Evolutionary conservation across 1,284 basidiomycete genomes (phyloP), one percentile per base, ranked within the genome.

Genomic region (Tetrapyrgos nigripes): DNA sequence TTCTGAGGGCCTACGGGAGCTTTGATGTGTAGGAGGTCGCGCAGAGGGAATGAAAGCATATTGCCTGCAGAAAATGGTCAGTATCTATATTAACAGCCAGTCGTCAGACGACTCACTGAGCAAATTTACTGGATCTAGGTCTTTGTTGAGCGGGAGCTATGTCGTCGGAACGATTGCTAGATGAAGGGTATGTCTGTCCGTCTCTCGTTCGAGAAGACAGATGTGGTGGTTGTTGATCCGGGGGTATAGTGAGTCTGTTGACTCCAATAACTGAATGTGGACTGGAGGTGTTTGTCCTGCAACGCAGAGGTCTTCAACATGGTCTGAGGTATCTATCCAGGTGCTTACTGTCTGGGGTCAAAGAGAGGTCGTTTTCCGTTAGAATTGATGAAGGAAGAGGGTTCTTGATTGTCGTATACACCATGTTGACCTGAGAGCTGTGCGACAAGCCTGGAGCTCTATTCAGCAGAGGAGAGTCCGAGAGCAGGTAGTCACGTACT

Each of bases 311-410:
- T 45, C 64, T 45, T 52, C 57, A 17, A 28, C 4, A 19, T 5
- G 27, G 13, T 23, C 28, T 29, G 31, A 11, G 6, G 21, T 23
- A 14, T 9, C 26, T 24, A 47, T 37, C n/a, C 8, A 21, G 29
- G 10, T 35, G 63, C 77, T 72, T 67, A 88, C 87, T 78, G 76
- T 61, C 78, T 76, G 50, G 67, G 63, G 50, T 80, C 78, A 14
- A 70, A 63, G 75, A 85, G 83, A 53, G 75, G 77, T n/a, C 91
- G 83, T 67, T 92, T 92, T 47, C 86, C 83, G 62, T 89, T 88
- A 5, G 65, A 64, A 64, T 89, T 89, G 4, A 70, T 31, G 45
- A 67, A 62, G 10, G 73, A 66, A 3, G 79, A 76, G 1, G 81
- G 72, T 27, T 77, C 73, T 40, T 53, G 65, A 27, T 62, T 63